A percentile compares a stretch with the other conserved stretches of the same genome.
Evolutionary conservation across 2,329 filamentous ascomycete genomes (phyloP).

Genomic region (Nannizzia gypsea): DNA sequence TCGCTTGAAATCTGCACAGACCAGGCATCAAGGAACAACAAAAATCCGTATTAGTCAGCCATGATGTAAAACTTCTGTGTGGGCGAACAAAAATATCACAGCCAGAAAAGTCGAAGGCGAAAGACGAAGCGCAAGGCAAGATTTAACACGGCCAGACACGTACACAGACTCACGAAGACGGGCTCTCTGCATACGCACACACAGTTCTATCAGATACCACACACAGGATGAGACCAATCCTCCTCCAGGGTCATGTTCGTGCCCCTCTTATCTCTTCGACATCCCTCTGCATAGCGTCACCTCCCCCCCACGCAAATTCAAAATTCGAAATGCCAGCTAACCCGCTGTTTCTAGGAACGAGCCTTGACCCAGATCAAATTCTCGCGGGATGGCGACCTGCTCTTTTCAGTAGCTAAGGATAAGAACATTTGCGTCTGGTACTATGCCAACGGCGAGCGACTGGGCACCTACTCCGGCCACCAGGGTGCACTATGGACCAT

Average conservation of each 20-base stretch:
- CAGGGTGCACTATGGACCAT: constrained; percentile 98
- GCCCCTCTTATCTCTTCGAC: not conserved
- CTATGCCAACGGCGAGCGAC: constrained; percentile 92
- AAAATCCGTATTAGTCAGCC: not conserved
- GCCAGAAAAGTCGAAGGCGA: not conserved
- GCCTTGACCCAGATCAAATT: constrained; percentile 93
- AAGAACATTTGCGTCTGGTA: constrained; percentile 96
- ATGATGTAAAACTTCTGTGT: not conserved
- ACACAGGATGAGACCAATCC: constrained; percentile 84
- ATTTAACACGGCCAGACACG: not conserved
- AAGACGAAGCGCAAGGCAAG: constrained; percentile 12
- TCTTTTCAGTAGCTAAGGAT: constrained; percentile 94
- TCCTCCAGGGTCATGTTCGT: constrained; percentile 80
- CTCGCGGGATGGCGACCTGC: constrained; percentile 88
- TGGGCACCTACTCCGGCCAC: constrained; percentile 94
- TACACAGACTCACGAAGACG: not conserved
- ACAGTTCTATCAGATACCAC: not conserved
- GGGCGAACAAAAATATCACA: not conserved
- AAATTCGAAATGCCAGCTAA: constrained; percentile 11
- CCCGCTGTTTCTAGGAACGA: constrained; percentile 51
- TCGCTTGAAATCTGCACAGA: not conserved
- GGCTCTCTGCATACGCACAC: not conserved
- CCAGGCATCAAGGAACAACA: not conserved
- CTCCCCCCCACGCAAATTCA: not conserved
- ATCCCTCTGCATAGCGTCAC: not conserved